Conservation (phyloP, 495 filamentous ascomycete species). For the Cenococcum geophilum region DNA sequence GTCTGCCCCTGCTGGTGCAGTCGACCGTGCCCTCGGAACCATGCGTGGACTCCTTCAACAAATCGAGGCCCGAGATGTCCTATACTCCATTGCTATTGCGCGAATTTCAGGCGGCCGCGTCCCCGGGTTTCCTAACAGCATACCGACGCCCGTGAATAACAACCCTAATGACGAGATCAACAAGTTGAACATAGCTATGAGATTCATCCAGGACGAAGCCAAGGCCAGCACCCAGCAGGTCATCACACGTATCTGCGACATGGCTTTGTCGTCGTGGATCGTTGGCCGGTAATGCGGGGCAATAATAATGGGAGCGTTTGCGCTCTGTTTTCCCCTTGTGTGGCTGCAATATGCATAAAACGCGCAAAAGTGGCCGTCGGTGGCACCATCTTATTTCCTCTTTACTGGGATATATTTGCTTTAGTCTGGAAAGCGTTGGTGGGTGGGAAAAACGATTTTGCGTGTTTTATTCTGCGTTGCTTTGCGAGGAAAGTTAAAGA, state of each 20-base stretch:
- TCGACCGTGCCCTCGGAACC: slow-evolving; percentile 56
- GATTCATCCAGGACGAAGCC: slow-evolving; percentile 72
- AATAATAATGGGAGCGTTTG: background rate
- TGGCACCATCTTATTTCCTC: background rate
- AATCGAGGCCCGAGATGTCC: slow-evolving; percentile 82
- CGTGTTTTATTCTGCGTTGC: background rate
- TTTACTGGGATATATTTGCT: background rate
- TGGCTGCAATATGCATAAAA: background rate
- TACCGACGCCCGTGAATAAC: slow-evolving; percentile 52
- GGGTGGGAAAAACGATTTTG: background rate
- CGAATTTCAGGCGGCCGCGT: slow-evolving; percentile 65
- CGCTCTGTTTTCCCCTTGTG: background rate
- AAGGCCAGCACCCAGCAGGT: slow-evolving; percentile 30
- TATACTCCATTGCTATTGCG: slow-evolving; percentile 80
- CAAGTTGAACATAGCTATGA: slow-evolving; percentile 72
- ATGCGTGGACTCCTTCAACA: slow-evolving; percentile 66
- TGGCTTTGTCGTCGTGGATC: slow-evolving; percentile 29
- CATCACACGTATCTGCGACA: slow-evolving; percentile 29
- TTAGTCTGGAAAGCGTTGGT: background rate
- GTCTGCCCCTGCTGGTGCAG: slow-evolving; percentile 49
- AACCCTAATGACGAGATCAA: slow-evolving; percentile 64
- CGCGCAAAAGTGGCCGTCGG: background rate
- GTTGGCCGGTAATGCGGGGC: slow-evolving; percentile 12
- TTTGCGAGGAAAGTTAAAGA: background rate
- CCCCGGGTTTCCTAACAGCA: slow-evolving; percentile 56